Conservation (phyloP, 2,329 filamentous ascomycete genomes). For the Dothistroma pini region DNA sequence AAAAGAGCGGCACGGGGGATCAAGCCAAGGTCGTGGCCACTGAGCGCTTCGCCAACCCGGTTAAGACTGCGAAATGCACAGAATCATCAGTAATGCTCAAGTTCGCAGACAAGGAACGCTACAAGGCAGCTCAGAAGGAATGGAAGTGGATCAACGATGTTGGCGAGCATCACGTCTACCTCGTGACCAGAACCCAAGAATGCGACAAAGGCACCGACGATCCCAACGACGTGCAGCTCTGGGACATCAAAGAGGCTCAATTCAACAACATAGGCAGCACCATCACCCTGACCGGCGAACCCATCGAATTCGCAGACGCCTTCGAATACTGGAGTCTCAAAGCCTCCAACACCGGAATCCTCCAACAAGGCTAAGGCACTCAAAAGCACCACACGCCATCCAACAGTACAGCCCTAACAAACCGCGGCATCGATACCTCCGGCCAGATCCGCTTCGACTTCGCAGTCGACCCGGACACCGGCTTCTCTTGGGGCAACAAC, state of each 20-base stretch:
- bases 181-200: background rate
- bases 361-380: too few species aligned
- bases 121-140: background rate
- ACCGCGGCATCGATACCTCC: background rate
- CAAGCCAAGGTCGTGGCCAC: background rate
- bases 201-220: background rate
- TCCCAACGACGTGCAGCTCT: constrained; percentile 1
- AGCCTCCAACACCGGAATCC: constrained; percentile 3
- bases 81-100: background rate
- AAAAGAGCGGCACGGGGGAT: background rate
- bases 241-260: background rate
- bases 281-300: background rate
- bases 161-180: background rate
- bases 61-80: background rate
- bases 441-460: background rate
- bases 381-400: background rate
- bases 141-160: constrained; percentile 4
- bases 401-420: background rate
- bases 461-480: background rate
- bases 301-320: background rate
- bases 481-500: background rate
- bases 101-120: background rate
- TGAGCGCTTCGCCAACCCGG: background rate
- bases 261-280: background rate
- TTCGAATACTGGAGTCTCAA: background rate